Conservation (phyloP, 495 filamentous ascomycete species). For the Penicillium parvum region DNA sequence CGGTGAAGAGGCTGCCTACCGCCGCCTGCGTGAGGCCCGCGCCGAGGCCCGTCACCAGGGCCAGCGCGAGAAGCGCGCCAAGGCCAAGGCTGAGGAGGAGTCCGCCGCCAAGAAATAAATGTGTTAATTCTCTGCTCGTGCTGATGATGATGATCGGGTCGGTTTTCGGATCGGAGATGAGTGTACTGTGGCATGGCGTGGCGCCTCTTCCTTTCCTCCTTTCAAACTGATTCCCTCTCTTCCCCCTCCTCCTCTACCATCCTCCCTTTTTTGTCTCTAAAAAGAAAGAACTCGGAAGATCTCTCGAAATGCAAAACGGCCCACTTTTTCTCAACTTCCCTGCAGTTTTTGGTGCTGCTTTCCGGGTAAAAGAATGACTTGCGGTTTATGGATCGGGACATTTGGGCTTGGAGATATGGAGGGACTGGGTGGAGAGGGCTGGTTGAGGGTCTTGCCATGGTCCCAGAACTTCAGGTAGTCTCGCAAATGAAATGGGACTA, state of each 20-base stretch:
- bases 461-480: not conserved
- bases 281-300: constrained; percentile 41
- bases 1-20: constrained; percentile 77
- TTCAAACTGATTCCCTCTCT: constrained; percentile 26
- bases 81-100: constrained; percentile 88
- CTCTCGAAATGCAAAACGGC: constrained; percentile 41
- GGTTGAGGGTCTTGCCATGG: not conserved
- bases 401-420: constrained; percentile 1
- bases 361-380: too few relatives aligned
- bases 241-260: constrained; percentile 13
- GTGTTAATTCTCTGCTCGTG: constrained; percentile 42
- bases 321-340: constrained; percentile 28
- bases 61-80: constrained; percentile 85
- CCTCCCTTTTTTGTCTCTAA: constrained; percentile 36
- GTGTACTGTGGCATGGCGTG: constrained; percentile 44
- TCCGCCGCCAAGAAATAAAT: constrained; percentile 87
- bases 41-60: constrained; percentile 77
- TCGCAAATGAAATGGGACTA: not conserved
- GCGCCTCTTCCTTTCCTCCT: constrained; percentile 30
- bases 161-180: constrained; percentile 41
- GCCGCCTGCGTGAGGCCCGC: constrained; percentile 77
- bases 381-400: too few relatives aligned
- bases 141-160: constrained; percentile 49
- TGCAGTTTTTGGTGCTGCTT: not conserved
- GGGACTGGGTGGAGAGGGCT: not conserved